Base-by-base conservation (phyloP, 352 stramenopile species). In the Globisporangium orthogonon region DNA sequence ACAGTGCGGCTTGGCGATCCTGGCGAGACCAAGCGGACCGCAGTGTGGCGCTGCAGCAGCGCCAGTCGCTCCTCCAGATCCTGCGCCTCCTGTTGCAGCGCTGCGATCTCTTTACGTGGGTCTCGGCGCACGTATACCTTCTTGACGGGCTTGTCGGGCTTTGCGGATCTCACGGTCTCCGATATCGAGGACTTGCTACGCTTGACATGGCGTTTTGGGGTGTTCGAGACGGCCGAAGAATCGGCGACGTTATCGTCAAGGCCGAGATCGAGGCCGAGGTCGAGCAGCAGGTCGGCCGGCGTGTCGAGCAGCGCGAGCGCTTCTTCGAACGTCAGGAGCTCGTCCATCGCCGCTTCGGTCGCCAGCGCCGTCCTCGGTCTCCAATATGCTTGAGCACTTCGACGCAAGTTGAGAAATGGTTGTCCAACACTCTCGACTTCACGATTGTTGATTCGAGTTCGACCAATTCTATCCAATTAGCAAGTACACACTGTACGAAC, bases 41-140 rank as follows among this genome's bases (percentile, higher is more conserved):
- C 45, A 11, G 18, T 50, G 45, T 50, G 45, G 45, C 45, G 45
- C 45, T 17, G n/a, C 45, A 50, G 45, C n/a, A 50, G 18, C 18
- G 45, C n/a, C 10, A 50, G 45, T 6, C n/a, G 45, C 45, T 29
- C 45, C 18, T 50, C 23, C 18, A 50, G 45, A 9, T 3, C 18
- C 45, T 7, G 7, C 23, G 45, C 17, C 18, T 50, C 18, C 4
- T 50, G 18, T 23, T 50, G 45, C 45, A 50, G n/a, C n/a, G n/a
- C 18, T 2, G 45, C 45, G n/a, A 50, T 50, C 45, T 50, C 45
- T 50, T 50, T 50, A 9, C 45, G 45, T 23, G 45, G 45, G 15
- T 50, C 45, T 6, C 45, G 45, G 11, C 45, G 45, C 6, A 50
- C 45, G 45, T 50, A 50, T 5, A 31, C 45, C 11, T 50, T 50